Percentiles rank a stretch among this genome's conserved stretches.
Conservation (phyloP, 192 early-diverging fungal species). For the Chytriomyces sp. region DNA sequence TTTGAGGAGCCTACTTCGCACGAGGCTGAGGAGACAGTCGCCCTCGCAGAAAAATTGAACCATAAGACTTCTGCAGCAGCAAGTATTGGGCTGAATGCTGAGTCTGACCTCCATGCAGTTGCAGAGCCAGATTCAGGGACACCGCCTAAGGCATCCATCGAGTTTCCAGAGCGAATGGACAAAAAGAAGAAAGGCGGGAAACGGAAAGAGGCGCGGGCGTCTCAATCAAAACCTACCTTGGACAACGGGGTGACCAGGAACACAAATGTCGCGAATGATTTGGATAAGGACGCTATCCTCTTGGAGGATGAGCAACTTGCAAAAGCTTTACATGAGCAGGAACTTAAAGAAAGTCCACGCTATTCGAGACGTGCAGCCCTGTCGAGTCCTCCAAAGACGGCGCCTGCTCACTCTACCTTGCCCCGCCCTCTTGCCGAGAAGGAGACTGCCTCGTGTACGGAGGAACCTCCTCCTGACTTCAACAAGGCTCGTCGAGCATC, state of each 20-base stretch:
- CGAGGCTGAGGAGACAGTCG: background rate
- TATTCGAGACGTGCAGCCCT: background rate
- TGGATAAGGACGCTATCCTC: background rate
- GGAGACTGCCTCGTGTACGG: background rate
- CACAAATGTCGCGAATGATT: background rate
- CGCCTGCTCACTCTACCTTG: background rate
- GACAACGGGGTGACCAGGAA: too few relatives aligned
- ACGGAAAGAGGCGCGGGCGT: background rate
- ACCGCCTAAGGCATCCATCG: background rate
- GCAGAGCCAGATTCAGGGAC: background rate
- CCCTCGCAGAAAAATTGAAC: background rate
- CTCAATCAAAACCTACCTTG: background rate
- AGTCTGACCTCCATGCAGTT: background rate
- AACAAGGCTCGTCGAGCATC: background rate
- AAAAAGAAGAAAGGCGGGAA: background rate
- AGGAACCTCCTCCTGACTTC: background rate
- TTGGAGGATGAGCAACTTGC: constrained; percentile 23
- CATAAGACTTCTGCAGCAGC: too few relatives aligned
- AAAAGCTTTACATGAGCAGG: constrained; percentile 24
- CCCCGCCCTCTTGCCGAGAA: background rate
- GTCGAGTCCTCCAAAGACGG: background rate
- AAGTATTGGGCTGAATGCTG: too few relatives aligned
- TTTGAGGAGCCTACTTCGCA: background rate
- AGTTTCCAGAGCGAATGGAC: background rate
- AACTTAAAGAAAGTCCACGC: background rate